Evolutionary conservation across 306 rosid genomes (phyloP), one percentile per base, ranked within the genome.

Genomic region (Cicer pinnatifidum): DNA sequence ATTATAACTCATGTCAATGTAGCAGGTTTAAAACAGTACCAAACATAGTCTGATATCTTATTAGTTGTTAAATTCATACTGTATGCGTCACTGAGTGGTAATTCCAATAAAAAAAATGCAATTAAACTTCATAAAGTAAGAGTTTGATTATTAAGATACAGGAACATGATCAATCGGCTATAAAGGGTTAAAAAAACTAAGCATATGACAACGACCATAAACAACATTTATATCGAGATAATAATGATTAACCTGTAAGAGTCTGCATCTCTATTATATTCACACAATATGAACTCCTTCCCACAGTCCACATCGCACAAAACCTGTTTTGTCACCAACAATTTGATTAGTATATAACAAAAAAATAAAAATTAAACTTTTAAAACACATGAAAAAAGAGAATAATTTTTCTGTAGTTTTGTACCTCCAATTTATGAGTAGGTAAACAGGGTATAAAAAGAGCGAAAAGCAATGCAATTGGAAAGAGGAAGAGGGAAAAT

Each of bases 261-360:
- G 77, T 94, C 97, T 0, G 97, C 98, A 83, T 94, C 98, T 87
- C 97, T 82, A 80, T 94, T 94, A 81, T 94, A 94, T 67, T 94
- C 98, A 48, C 98, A 94, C 86, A 94, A 61, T 79, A 94, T 87
- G 87, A 94, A 94, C 57, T 94, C 96, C 82, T 91, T 91, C 65
- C 89, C 97, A 44, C 64, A 57, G 8, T 91, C 95, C 37, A 69
- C 40, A 46, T 94, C 98, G 45, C 88, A 82, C 60, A 88, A 39
- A 77, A 86, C 95, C 98, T 93, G 91, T 45, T 23, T 79, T 19
- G 15, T n/a, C 71, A 75, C 61, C 68, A 67, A 83, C 59, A 77
- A 71, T 7, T 8, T 28, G 0, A 46, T 28, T 28, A 28, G 0
- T 28, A 28, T 28, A 28, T 7, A 15, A 11, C 11, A 23, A 51